Base-by-base conservation (phyloP, 2,329 filamentous ascomycete genomes). In the Harringtonia aguacate region DNA sequence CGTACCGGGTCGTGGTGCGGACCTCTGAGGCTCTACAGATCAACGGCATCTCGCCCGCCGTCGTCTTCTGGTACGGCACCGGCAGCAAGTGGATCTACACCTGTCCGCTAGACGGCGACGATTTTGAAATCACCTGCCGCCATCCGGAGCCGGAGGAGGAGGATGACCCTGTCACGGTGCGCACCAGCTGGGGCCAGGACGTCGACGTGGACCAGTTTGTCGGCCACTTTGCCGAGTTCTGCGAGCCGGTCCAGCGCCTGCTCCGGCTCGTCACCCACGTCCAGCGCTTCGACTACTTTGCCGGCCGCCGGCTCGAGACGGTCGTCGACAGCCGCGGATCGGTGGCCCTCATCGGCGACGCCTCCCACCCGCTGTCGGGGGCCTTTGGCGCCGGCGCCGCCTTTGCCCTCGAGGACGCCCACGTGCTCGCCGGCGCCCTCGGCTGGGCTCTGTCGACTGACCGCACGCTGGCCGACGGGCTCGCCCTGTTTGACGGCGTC, bases 291-390 rank as follows among this genome's bases (percentile, higher is more conserved):
- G 42, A 47, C 36, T 45, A 42, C 22, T 47, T 42, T 21, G 46
- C 46, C 30, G 42, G 46, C 4, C 42, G 42, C 12, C 42, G 46
- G 9, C 39, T 47, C 15, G 39, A 39, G 4, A 31, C 35, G 1
- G 30, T 45, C 3, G 31, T 47, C 43, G 4, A 52, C 51, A n/a
- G n/a, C n/a, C n/a, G n/a, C n/a, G n/a, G n/a, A n/a, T n/a, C n/a
- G n/a, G 51, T 75, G 3, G 72, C 68, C 7, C 60, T 77, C 4
- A 64, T 76, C 1, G 73, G 73, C 9, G 73, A 77, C 49, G 66
- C 72, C 0, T 75, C 70, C 1, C 73, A 77, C 52, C 69, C 73
- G 36, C 45, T 17, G 13, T 48, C 43, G 18, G 43, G 46, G 2
- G 43, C 39, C 2, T 47, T 47, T 36, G 46, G 46, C 10, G 41